Percentiles rank a stretch among this genome's conserved stretches.
Evolutionary conservation across 441 rosid species (phyloP).

Genomic region (Jatropha podagrica): DNA sequence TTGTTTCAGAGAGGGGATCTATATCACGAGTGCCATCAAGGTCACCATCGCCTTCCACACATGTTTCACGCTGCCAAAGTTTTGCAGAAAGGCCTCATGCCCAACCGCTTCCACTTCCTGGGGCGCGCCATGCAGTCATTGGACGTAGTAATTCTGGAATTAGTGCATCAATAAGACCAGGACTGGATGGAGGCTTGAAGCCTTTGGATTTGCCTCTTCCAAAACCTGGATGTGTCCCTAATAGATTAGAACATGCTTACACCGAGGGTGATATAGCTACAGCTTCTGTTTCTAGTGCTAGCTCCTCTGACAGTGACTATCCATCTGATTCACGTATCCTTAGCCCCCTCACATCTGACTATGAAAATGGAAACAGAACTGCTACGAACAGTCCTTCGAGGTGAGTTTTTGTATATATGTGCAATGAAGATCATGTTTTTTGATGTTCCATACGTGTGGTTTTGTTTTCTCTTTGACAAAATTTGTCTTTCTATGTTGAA

Average conservation of each 20-base stretch:
- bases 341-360: conserved; percentile 60
- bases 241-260: conserved; percentile 41
- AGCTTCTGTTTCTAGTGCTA: conserved; percentile 60
- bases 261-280: conserved; percentile 51
- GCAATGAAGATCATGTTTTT: not conserved
- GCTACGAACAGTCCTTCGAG: conserved; percentile 60
- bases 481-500: conserved; percentile 28
- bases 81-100: conserved; percentile 62
- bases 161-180: conserved; percentile 33
- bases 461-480: conserved; percentile 13
- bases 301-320: conserved; percentile 60
- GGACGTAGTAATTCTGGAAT: conserved; percentile 47
- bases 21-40: conserved; percentile 56
- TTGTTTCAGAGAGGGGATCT: conserved; percentile 49
- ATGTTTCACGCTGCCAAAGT: conserved; percentile 65
- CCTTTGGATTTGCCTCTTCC: conserved; percentile 52
- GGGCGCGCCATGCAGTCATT: conserved; percentile 26
- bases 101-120: conserved; percentile 82
- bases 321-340: conserved; percentile 43
- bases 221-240: conserved; percentile 44
- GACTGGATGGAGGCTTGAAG: conserved; percentile 40
- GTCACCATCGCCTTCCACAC: conserved; percentile 59
- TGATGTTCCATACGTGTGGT: not conserved
- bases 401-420: conserved; percentile 31
- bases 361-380: conserved; percentile 53